Conservation (phyloP, 2,329 filamentous ascomycete species). For the Trichoderma cornu-damae region DNA sequence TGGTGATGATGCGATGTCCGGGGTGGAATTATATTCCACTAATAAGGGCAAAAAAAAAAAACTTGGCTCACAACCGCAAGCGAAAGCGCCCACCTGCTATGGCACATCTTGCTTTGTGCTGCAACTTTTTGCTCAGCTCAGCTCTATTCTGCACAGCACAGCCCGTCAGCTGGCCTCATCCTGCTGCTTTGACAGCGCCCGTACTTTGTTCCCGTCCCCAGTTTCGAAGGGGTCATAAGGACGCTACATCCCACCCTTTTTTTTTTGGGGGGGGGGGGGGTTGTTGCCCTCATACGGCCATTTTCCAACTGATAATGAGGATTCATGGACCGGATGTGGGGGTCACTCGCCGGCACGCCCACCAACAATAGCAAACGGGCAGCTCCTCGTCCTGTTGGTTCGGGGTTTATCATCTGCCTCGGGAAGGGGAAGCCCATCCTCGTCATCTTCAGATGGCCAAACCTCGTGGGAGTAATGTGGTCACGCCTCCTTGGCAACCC, state of each 20-base stretch:
- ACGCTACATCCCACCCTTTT: constrained; percentile 11
- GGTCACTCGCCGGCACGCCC: constrained; percentile 2
- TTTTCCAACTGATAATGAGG: background rate
- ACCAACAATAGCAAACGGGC: constrained; percentile 12
- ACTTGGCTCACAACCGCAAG: background rate
- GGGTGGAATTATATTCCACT: constrained; percentile 18
- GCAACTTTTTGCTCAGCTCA: background rate
- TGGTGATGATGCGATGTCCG: constrained; percentile 15
- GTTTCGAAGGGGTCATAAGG: constrained; percentile 9
- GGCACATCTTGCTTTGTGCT: background rate
- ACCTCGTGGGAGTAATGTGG: constrained; percentile 11
- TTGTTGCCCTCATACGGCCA: background rate
- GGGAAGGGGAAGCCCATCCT: background rate
- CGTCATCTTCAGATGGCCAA: background rate
- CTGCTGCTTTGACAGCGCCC: background rate
- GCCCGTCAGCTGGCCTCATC: constrained; percentile 11
- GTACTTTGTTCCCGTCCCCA: background rate
- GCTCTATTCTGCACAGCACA: background rate
- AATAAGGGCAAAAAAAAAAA: background rate
- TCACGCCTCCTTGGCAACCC: constrained; percentile 5
- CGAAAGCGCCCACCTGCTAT: background rate
- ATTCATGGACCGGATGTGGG: constrained; percentile 8
- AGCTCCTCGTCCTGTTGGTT: background rate
- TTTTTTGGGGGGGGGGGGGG: constrained; percentile 14
- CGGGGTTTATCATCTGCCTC: no score